These are phyloP conservation scores for Phialophora verrucosa DNA, from an alignment of 2,329 filamentous ascomycete genomes.

Conservation along the genomic window DNA sequence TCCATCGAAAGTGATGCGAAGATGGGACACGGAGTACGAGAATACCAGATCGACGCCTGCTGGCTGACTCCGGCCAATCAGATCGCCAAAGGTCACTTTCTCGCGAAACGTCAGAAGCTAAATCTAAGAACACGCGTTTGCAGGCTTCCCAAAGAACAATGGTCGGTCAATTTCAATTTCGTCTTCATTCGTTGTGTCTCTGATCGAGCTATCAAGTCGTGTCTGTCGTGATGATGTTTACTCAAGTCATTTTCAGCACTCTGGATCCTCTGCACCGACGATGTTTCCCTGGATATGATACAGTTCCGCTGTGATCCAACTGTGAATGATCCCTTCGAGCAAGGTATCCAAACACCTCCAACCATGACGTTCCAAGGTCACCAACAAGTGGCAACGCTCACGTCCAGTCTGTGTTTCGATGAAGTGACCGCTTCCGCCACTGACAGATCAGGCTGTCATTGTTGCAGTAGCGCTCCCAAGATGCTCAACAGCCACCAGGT, in stretches of 20 bases:
- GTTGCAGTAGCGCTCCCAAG: background rate
- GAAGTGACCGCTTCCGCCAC: background rate
- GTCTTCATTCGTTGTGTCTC: background rate
- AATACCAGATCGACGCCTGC: background rate
- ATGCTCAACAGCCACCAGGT: background rate
- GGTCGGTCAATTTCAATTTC: slow-evolving; percentile 1
- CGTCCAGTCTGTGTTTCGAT: background rate
- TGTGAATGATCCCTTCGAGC: background rate
- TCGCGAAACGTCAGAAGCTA: background rate
- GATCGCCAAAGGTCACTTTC: background rate
- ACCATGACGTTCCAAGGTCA: background rate
- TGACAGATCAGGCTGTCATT: background rate
- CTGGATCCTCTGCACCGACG: no score
- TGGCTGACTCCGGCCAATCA: background rate
- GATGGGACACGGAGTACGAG: background rate
- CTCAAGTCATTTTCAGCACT: background rate
- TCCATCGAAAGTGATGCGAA: background rate
- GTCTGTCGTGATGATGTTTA: background rate
- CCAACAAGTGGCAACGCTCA: background rate
- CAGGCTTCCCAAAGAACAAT: background rate
- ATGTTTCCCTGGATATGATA: background rate
- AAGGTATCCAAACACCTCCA: background rate
- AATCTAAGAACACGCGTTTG: background rate
- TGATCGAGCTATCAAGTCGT: slow-evolving; percentile 1
- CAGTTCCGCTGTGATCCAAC: background rate